A percentile compares a stretch with the other conserved stretches of the same genome.
These are phyloP conservation scores for Avicennia marina DNA, from an alignment of 257 asterid species.

Conservation along the genomic window DNA sequence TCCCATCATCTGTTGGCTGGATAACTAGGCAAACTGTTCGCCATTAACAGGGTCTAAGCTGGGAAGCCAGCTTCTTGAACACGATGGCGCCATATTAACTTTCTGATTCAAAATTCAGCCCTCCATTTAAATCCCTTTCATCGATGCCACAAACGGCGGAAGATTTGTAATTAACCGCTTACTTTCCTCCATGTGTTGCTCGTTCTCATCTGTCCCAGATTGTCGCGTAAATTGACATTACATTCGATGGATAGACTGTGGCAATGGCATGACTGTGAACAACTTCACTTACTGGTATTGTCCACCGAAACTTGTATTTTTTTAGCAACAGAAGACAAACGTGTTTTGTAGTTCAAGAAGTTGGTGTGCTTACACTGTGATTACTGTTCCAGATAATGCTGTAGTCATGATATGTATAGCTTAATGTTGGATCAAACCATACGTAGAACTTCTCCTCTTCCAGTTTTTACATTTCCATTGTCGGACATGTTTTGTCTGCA, in stretches of 20 bases:
- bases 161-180: constrained; percentile 58
- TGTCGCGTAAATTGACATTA: constrained; percentile 64
- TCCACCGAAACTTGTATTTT: constrained; percentile 82
- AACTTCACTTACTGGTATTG: constrained; percentile 68
- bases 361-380: constrained; percentile 49
- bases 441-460: constrained; percentile 85
- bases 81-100: constrained; percentile 20
- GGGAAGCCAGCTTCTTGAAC: constrained; percentile 45
- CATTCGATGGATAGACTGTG: constrained; percentile 64
- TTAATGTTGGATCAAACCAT: constrained; percentile 80
- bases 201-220: constrained; percentile 87
- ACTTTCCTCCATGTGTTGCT: constrained; percentile 93
- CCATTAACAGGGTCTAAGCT: constrained; percentile 78
- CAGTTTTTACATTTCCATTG: constrained; percentile 75
- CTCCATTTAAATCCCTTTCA: constrained; percentile 51
- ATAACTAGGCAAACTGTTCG: constrained; percentile 49
- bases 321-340: too few species aligned
- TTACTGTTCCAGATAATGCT: constrained; percentile 80
- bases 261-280: constrained; percentile 41
- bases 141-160: constrained; percentile 55
- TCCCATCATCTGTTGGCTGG: constrained; percentile 44
- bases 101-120: constrained; percentile 45
- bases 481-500: constrained; percentile 81
- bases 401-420: constrained; percentile 67
- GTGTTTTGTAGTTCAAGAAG: not conserved